Base-by-base conservation (phyloP, 352 stramenopile species). In the Globisporangium sylvaticum region DNA sequence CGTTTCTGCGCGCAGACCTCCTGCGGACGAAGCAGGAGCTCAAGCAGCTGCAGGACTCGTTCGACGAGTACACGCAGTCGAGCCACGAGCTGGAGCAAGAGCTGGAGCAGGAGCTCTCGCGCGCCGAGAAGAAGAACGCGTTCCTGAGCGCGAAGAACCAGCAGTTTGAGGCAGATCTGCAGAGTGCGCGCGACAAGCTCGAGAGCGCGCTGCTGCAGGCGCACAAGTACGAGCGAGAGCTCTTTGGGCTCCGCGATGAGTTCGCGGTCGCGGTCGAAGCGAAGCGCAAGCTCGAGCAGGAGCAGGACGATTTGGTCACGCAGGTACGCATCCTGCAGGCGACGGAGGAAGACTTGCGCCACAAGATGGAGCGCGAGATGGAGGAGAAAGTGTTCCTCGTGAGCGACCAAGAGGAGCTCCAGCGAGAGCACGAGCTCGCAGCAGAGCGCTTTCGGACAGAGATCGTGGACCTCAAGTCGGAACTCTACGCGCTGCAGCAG, bases 401-500 rank as follows among this genome's bases (percentile, higher is more conserved):
- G 53, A 92, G 77, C 64, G 87, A 95, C 63, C 84, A 94, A 50
- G 87, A 92, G 56, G 87, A 95, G 74, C 83, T 94, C 29, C 76
- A 92, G 65, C 83, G 72, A 4, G 84, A 92, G 67, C 85, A 95
- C 66, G 85, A 94, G 53, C 72, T 95, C 58, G 87, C 80, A 22
- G 78, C 69, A 15, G 87, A 95, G 69, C 83, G 87, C 20, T 87
- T 94, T 66, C 85, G 87, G 3, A 91, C 82, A 0, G 84, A 95
- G 71, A 92, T 95, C 48, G 78, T 94, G 74, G 87, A 95, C 65
- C 81, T 95, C 63, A 90, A 95, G 68, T 93, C 84, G 56, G 87
- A 95, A 72, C 70, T 95, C 9, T 92, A 83, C 52, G 77, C 77
- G 25, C 71, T 95, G 22, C 85, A 90, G 64, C 80, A 91, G 39